Base-by-base conservation (phyloP, 352 stramenopile genomes). In the Phytophthora crassamura region DNA sequence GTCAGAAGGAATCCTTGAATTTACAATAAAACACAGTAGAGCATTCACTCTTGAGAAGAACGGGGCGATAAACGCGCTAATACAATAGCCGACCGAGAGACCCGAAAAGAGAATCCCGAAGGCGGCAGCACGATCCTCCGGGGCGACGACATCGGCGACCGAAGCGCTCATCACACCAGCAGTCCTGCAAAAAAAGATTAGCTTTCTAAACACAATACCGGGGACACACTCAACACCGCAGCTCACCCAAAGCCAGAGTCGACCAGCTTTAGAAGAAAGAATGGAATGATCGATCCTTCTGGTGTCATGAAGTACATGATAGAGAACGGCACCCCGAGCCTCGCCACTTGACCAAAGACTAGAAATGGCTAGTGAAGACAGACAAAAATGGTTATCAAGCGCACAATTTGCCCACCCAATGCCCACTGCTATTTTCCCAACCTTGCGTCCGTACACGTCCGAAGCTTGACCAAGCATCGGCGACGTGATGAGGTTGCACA, bases 251-350 rank as follows among this genome's bases (percentile, higher is more conserved):
- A 88, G 16, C 80, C 74, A 6, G 65, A 79, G 57, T 81, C 74
- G 12, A 89, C 57, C 33, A 91, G 81, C 8, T 67, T 77, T 3
- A 91, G 63, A 12, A 80, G 28, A 30, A 88, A 91, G 51, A 86
- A 93, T 16, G 84, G 77, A 25, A 54, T 72, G 35, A 93, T 91
- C 35, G 80, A 75, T 0, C 84, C 81, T 28, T 53, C 53, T 7
- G 71, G 75, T 45, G 88, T 59, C 55, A 78, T 78, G 43, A 93
- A 93, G 46, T 82, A 86, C 62, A 93, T 86, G 56, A 91, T 66
- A 7, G 85, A 74, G 54, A 91, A 90, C 8, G 85, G 85, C 5
- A 78, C 63, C 3, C 71, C 76, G 42, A 91, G 30, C n/a, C 82
- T 79, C 40, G 84, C 53, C 6, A 89, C 18, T 57, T 93, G 85